Evolutionary conservation across 2,329 filamentous ascomycete species (phyloP).

Genomic region (Cladophialophora yegresii): DNA sequence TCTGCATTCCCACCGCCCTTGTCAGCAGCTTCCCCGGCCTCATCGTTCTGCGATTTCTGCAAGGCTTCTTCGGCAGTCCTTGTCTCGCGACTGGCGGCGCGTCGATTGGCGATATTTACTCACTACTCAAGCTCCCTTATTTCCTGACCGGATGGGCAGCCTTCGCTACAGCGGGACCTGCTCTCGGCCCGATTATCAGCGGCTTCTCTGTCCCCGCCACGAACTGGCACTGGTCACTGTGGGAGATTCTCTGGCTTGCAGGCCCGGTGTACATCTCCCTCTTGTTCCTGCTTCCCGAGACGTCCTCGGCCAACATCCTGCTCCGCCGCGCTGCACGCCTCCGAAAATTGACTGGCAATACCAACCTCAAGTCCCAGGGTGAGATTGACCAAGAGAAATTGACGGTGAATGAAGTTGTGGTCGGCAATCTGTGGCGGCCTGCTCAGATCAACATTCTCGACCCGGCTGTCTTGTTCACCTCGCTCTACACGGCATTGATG

Average conservation of each 20-base stretch:
- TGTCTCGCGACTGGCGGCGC: slow-evolving; percentile 62
- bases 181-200: slow-evolving; percentile 62
- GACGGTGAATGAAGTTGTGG: slow-evolving; percentile 46
- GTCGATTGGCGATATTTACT: slow-evolving; percentile 52
- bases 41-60: slow-evolving; percentile 64
- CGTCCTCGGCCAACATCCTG: slow-evolving; percentile 61
- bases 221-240: slow-evolving; percentile 60
- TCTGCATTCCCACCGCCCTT: slow-evolving; percentile 66
- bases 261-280: slow-evolving; percentile 61
- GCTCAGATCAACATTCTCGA: slow-evolving; percentile 61
- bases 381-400: slow-evolving; percentile 64
- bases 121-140: slow-evolving; percentile 59
- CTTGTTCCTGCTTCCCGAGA: slow-evolving; percentile 66
- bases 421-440: slow-evolving; percentile 63
- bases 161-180: slow-evolving; percentile 46
- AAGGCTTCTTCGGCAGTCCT: slow-evolving; percentile 68
- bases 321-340: slow-evolving; percentile 63
- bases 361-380: slow-evolving; percentile 60
- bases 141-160: slow-evolving; percentile 62
- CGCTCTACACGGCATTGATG: slow-evolving; percentile 62
- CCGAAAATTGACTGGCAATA: slow-evolving; percentile 60
- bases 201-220: slow-evolving; percentile 61
- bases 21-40: slow-evolving; percentile 65
- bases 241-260: slow-evolving; percentile 65
- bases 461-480: slow-evolving; percentile 63